Evolutionary conservation across 192 early-diverging fungal species (phyloP), one percentile per base, ranked within the genome.

Genomic region (Rhizophagus clarus): DNA sequence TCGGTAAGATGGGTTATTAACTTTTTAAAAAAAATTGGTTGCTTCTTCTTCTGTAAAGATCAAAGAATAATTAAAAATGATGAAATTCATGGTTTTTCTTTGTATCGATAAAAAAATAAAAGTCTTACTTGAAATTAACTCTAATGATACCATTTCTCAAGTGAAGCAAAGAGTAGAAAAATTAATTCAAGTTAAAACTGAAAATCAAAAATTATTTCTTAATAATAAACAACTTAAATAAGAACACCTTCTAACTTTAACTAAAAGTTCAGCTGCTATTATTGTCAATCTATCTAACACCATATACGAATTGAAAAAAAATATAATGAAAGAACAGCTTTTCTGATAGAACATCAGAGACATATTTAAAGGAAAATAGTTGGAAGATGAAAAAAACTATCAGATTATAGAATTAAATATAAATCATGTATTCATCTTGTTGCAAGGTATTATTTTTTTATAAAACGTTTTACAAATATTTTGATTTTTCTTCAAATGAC

Each of bases 321-420:
- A 8, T 72, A 72, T 72, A 17, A n/a, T 45, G 29, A 72, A n/a
- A 72, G 24, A 14, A 64, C 7, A 15, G 14, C 1, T 10, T 6
- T 72, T 51, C 71, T 68, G 1, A 10, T 72, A 14, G 63, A 77
- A 12, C 20, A 70, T 1, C 80, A 84, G 17, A 64, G 72, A 8
- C 78, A 79, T 87, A 17, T 83, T 77, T n/a, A 29, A 61, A 9
- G 84, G 84, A 47, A 84, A 87, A 37, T 82, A 85, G 79, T 73
- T 87, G 49, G 86, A 83, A 20, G 69, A 87, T 34, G 76, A 6
- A 85, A 82, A 83, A 45, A 63, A 17, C 61, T 87, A 29, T 84
- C 83, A 62, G 81, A 83, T 68, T 87, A 87, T 45, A 69, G 61
- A 12, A 70, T 87, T 24, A 79, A 60, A 24, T 79, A 87, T 24